Base-by-base conservation (phyloP, 495 filamentous ascomycete species). In the Hypoxylon crocopeplum region DNA sequence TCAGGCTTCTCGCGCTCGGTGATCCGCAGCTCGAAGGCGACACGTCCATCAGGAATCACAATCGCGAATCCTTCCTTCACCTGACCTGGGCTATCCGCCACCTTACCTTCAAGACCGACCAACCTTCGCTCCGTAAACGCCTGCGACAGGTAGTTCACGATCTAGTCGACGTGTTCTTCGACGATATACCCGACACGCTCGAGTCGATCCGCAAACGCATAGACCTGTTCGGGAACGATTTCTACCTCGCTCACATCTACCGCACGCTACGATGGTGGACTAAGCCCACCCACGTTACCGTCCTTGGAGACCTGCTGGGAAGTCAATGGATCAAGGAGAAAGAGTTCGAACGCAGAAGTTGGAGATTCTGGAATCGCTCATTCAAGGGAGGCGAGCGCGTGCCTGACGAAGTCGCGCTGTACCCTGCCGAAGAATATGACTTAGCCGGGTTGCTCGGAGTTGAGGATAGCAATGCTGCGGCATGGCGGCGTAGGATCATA, bases 11-110 rank as follows among this genome's bases (percentile, higher is more conserved):
- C 19, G 85, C 91, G 10, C 86, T 98, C 37, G 94, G 88, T 51
- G 94, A 98, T 75, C 94, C 94, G 0, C 94, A 98, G 69, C 82
- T 98, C 20, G 94, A 98, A 72, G 94, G 94, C 63, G 92, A 97
- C 70, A 90, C 89, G 11, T 90, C 89, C 2, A 85, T 97, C 24
- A 83, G 83, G 11, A 79, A 82, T 45, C 75, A 82, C 5, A 77
- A 85, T 33, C 78, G 84, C 56, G 79, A 83, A 48, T 72, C 80
- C 21, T 79, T 89, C 25, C 86, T 86, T 1, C 82, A 88, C 56
- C 63, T 85, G 17, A 67, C 69, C 19, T 77, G 72, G 57, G 79
- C 87, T 49, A 79, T 82, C 76, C 67, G 69, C 22, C 77, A 79
- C 66, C 64, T 80, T 46, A 75, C 72, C 8, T 76, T 78, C 55